Evolutionary conservation across 2,329 filamentous ascomycete species (phyloP).

Genomic region (Fusarium albosuccineum): DNA sequence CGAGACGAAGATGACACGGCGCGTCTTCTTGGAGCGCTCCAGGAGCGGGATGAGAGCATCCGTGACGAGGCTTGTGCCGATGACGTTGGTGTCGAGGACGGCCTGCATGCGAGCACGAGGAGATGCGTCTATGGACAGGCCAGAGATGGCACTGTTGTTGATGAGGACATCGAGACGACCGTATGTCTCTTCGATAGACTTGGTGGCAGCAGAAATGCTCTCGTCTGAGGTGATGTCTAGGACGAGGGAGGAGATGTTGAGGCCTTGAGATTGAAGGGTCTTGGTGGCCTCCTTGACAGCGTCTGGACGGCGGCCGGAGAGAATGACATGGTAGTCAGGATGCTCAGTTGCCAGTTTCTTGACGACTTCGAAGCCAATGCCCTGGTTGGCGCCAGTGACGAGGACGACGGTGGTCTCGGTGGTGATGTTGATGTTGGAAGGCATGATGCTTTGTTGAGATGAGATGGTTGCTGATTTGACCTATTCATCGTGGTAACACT

Average conservation of each 20-base stretch:
- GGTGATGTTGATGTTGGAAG: conserved; percentile 18
- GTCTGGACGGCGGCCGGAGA: conserved; percentile 21
- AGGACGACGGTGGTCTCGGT: conserved; percentile 23
- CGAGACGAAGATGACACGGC: conserved; percentile 34
- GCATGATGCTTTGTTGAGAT: conserved; percentile 11
- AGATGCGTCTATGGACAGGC: conserved; percentile 9
- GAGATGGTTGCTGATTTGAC: not conserved
- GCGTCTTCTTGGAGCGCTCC: conserved; percentile 16
- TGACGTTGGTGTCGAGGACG: conserved; percentile 33
- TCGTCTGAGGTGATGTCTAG: conserved; percentile 33
- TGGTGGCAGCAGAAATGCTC: conserved; percentile 23
- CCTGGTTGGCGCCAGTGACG: conserved; percentile 31
- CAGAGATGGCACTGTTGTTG: conserved; percentile 35
- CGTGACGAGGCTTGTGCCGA: conserved; percentile 33
- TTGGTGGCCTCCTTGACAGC: conserved; percentile 21
- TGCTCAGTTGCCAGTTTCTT: conserved; percentile 29
- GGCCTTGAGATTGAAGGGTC: conserved; percentile 19
- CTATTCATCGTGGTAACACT: not conserved
- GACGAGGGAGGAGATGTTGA: conserved; percentile 22
- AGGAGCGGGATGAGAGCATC: conserved; percentile 30
- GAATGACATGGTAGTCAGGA: conserved; percentile 23
- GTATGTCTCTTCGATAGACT: conserved; percentile 12
- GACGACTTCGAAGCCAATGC: conserved; percentile 24
- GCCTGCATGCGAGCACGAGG: conserved; percentile 28
- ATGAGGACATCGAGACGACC: conserved; percentile 32